Percentiles rank a stretch among this genome's conserved stretches.
These are phyloP conservation scores for Epichloe gansuensis DNA, from an alignment of 2,329 filamentous ascomycete species.

Conservation along the genomic window DNA sequence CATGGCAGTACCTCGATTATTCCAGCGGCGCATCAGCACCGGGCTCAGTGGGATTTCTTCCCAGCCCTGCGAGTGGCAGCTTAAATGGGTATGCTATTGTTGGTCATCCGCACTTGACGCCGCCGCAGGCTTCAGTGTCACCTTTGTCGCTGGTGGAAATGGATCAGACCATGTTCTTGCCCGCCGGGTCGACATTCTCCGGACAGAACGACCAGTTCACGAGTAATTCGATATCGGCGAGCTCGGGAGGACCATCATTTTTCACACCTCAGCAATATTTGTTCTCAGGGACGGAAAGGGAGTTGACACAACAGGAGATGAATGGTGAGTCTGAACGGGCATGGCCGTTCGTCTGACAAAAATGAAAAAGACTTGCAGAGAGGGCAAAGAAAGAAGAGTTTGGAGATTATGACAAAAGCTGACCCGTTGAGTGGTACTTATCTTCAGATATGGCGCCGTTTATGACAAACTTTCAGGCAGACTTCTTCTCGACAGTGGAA, in stretches of 20 bases:
- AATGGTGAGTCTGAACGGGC: slow-evolving; percentile 14
- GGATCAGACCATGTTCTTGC: slow-evolving; percentile 22
- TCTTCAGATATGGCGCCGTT: slow-evolving; percentile 16
- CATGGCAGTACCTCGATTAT: slow-evolving; percentile 31
- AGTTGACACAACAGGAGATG: slow-evolving; percentile 16
- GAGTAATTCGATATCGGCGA: slow-evolving; percentile 12
- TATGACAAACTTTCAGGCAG: slow-evolving; percentile 20
- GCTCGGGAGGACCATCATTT: slow-evolving; percentile 7
- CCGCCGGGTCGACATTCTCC: slow-evolving; percentile 21
- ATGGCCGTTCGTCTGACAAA: not conserved
- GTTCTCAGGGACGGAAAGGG: slow-evolving; percentile 20
- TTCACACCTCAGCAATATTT: slow-evolving; percentile 27
- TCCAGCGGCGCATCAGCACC: slow-evolving; percentile 21
- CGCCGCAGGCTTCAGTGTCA: slow-evolving; percentile 24
- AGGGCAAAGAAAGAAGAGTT: not conserved
- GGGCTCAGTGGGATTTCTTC: slow-evolving; percentile 30
- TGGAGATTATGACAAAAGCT: not conserved
- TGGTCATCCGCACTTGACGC: slow-evolving; percentile 16
- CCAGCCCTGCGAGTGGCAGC: slow-evolving; percentile 38
- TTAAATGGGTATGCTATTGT: slow-evolving; percentile 38
- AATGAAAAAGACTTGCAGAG: not conserved
- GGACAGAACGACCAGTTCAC: slow-evolving; percentile 18
- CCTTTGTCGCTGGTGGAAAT: slow-evolving; percentile 28
- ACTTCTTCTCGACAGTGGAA: slow-evolving; percentile 14
- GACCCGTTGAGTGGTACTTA: not conserved